Percentiles rank a stretch among this genome's conserved stretches.
Evolutionary conservation across 768 basidiomycete species (phyloP).

Genomic region (Rhizopogon vulgaris): DNA sequence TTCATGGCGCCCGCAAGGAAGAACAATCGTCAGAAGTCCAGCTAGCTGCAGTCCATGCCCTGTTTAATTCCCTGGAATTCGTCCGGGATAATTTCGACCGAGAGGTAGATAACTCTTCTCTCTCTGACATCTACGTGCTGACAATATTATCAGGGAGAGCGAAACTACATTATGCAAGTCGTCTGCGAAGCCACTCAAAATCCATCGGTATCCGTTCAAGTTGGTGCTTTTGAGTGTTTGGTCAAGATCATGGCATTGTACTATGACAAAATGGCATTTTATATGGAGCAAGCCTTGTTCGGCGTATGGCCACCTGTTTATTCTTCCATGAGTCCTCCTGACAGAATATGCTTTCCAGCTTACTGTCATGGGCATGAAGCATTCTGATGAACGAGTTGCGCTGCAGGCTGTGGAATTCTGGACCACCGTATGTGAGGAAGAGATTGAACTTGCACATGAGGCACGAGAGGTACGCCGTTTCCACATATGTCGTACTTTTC

Average conservation of each 20-base stretch:
- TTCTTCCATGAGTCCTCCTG: slow-evolving; percentile 6
- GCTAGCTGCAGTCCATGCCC: slow-evolving; percentile 83
- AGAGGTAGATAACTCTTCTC: slow-evolving; percentile 49
- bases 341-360: slow-evolving; percentile 43
- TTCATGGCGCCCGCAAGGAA: slow-evolving; percentile 96
- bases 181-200: slow-evolving; percentile 98
- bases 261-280: slow-evolving; percentile 98
- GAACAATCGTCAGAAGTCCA: slow-evolving; percentile 90
- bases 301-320: slow-evolving; percentile 52
- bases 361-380: slow-evolving; percentile 97
- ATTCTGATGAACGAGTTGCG: slow-evolving; percentile 84
- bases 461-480: slow-evolving; percentile 68
- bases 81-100: slow-evolving; percentile 97
- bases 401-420: slow-evolving; percentile 98
- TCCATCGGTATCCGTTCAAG: slow-evolving; percentile 71
- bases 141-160: slow-evolving; percentile 68
- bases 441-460: slow-evolving; percentile 87
- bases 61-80: slow-evolving; percentile 95
- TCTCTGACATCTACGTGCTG: not conserved
- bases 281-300: slow-evolving; percentile 98
- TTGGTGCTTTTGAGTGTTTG: slow-evolving; percentile 93
- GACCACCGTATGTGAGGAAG: slow-evolving; percentile 98
- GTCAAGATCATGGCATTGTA: slow-evolving; percentile 97
- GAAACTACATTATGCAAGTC: slow-evolving; percentile 99
- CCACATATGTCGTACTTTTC: not conserved